Percentiles rank a stretch among this genome's conserved stretches.
These are phyloP conservation scores for Colletotrichum tropicicola DNA, from an alignment of 2,329 filamentous ascomycete genomes.

Conservation along the genomic window DNA sequence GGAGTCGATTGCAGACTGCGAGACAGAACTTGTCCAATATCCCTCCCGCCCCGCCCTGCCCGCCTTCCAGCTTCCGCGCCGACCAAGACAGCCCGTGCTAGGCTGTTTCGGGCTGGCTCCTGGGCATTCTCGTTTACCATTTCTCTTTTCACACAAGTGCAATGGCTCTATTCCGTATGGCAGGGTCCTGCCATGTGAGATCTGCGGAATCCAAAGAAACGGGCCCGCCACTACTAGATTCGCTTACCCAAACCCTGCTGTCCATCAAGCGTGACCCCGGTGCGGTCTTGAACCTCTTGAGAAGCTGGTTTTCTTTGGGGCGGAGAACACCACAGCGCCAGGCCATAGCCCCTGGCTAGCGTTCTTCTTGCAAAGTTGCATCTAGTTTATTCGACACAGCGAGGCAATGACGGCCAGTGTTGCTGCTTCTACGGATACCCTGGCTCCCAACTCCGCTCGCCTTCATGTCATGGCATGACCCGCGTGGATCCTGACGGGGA, in stretches of 20 bases:
- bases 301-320: no score
- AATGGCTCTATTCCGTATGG: background rate
- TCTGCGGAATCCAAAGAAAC: slow-evolving; percentile 31
- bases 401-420: slow-evolving; percentile 11
- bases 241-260: slow-evolving; percentile 15
- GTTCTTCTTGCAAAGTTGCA: background rate
- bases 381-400: slow-evolving; percentile 21
- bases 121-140: slow-evolving; percentile 29
- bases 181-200: slow-evolving; percentile 28
- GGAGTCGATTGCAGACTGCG: no score
- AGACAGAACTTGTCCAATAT: background rate
- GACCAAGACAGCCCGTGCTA: slow-evolving; percentile 11
- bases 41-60: slow-evolving; percentile 14
- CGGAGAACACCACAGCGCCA: background rate
- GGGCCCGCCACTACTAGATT: slow-evolving; percentile 17
- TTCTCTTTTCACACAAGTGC: slow-evolving; percentile 28
- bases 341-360: background rate
- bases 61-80: background rate
- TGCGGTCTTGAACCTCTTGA: no score
- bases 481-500: no score
- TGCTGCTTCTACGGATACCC: background rate
- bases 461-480: no score
- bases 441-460: background rate
- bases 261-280: background rate
- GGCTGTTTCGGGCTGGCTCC: slow-evolving; percentile 1